Conservation (phyloP, 1,284 basidiomycete genomes). For the Microbotryomycetes sp. region DNA sequence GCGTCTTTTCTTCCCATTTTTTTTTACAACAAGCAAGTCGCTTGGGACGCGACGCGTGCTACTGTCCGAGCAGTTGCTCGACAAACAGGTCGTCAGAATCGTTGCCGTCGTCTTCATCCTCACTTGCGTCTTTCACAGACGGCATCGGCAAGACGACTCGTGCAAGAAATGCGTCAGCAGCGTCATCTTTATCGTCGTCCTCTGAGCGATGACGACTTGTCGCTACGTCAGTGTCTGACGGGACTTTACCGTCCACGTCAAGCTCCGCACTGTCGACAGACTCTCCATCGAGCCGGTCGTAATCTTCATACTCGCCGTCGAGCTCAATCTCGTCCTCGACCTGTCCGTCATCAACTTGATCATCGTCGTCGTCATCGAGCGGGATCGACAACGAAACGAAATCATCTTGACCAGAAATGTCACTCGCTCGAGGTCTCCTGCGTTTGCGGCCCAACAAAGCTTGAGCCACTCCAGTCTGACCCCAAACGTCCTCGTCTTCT, state of each 20-base stretch:
- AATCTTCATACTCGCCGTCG: background rate
- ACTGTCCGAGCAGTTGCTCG: background rate
- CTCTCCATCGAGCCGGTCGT: background rate
- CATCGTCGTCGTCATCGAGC: conserved; percentile 4
- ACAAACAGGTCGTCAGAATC: background rate
- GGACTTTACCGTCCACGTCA: background rate
- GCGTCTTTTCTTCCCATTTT: background rate
- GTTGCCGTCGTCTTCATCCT: background rate
- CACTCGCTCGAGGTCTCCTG: conserved; percentile 2
- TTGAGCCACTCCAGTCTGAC: background rate
- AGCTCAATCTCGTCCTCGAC: conserved; percentile 4
- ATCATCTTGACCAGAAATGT: conserved; percentile 3
- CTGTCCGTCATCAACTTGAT: conserved; percentile 4
- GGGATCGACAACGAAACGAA: background rate
- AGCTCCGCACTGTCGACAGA: background rate
- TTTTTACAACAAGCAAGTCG: background rate
- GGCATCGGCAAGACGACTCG: conserved; percentile 14
- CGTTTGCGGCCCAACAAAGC: background rate
- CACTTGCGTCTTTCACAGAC: background rate
- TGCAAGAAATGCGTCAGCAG: background rate
- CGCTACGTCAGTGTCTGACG: too few relatives aligned
- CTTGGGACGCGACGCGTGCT: background rate
- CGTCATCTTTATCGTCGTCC: background rate
- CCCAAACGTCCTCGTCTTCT: too few relatives aligned
- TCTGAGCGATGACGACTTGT: background rate